These are phyloP conservation scores for Nepenthes mirabilis DNA, from an alignment of 148 eudicot species.

Conservation along the genomic window DNA sequence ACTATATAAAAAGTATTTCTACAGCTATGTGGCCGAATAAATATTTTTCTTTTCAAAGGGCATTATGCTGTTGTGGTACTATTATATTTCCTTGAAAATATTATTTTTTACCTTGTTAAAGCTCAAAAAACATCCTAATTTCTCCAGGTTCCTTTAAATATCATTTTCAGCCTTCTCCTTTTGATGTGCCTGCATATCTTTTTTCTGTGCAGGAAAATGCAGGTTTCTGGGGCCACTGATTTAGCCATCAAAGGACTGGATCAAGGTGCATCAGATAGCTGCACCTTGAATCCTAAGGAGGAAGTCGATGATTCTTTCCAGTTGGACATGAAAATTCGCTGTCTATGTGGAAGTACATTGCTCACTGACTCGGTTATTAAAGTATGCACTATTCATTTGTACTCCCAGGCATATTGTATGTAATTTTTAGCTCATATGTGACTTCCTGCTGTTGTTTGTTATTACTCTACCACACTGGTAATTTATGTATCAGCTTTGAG, in stretches of 20 bases:
- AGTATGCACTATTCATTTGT: conserved; percentile 10
- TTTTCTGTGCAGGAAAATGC: conserved; percentile 58
- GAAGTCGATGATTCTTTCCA: conserved; percentile 65
- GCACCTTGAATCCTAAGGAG: conserved; percentile 53
- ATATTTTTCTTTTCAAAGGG: no score
- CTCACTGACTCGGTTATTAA: conserved; percentile 45
- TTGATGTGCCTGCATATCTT: conserved; percentile 1
- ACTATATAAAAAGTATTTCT: no score
- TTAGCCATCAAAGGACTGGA: conserved; percentile 57
- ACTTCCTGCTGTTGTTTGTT: no score
- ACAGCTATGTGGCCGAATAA: no score
- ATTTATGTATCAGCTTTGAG: no score
- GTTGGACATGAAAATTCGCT: conserved; percentile 60
- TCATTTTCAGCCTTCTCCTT: neutral
- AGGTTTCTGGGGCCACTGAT: conserved; percentile 77
- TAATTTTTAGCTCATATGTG: no score
- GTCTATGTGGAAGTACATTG: conserved; percentile 54
- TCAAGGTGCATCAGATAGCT: conserved; percentile 34
- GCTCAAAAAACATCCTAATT: no score
- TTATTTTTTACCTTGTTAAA: no score
- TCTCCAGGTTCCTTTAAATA: neutral
- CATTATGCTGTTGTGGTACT: no score
- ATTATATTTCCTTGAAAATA: no score
- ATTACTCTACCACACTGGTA: no score
- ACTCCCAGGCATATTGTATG: no score